phyloP scores from a whole-genome alignment of 2,329 filamentous ascomycete genomes.

The Talaromyces sp. region DNA sequence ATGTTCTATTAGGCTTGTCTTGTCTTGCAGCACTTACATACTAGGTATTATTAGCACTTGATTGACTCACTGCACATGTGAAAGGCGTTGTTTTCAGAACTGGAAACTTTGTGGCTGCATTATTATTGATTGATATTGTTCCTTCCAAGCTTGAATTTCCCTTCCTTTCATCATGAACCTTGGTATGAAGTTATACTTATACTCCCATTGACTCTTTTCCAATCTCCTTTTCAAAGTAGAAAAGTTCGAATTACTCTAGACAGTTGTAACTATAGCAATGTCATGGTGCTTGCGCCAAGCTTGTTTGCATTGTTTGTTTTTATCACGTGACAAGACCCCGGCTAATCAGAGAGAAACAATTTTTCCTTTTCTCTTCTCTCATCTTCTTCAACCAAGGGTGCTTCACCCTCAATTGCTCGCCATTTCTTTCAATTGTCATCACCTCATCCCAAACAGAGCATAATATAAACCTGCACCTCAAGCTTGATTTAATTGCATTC shows the following conservation, averaged over 20 bases:
- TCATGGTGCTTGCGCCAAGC: background rate
- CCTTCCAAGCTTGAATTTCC: background rate
- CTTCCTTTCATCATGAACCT: background rate
- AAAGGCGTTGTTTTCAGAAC: constrained; percentile 6
- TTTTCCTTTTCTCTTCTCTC: constrained; percentile 6
- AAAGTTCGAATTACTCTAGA: background rate
- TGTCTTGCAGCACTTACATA: constrained; percentile 8
- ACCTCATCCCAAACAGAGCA: background rate
- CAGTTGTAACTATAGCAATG: too few species aligned
- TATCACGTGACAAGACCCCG: constrained; percentile 8
- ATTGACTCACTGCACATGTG: constrained; percentile 1
- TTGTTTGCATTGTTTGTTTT: constrained; percentile 11
- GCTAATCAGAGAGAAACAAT: constrained; percentile 12
- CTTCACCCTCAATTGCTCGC: constrained; percentile 11
- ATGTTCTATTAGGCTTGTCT: constrained; percentile 2
- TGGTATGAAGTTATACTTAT: background rate
- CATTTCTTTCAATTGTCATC: background rate
- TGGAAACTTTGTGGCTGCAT: constrained; percentile 1
- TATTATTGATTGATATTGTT: background rate
- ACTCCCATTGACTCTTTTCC: background rate
- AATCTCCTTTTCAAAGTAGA: background rate
- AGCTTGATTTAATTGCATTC: background rate
- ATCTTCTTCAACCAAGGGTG: constrained; percentile 13
- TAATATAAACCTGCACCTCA: background rate
- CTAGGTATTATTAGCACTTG: constrained; percentile 7